Percentiles rank a stretch among this genome's conserved stretches.
These are phyloP conservation scores for Letharia columbiana DNA, from an alignment of 495 filamentous ascomycete genomes.

Conservation along the genomic window DNA sequence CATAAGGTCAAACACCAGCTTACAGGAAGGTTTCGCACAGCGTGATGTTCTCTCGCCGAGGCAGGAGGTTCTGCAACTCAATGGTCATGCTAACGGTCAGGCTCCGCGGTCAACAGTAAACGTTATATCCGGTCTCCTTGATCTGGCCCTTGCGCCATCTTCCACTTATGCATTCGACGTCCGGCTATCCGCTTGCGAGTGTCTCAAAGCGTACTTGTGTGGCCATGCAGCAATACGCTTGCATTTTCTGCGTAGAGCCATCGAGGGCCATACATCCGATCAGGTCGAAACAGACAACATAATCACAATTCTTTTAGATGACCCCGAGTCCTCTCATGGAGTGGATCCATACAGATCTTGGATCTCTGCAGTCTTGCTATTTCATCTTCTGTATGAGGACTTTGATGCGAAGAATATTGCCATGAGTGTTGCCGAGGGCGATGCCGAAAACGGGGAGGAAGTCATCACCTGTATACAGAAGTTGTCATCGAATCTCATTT, in stretches of 20 bases:
- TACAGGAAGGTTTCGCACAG: conserved; percentile 86
- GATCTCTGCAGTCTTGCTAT: conserved; percentile 84
- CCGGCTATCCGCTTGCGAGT: conserved; percentile 76
- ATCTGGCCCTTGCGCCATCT: conserved; percentile 65
- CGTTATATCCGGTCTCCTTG: conserved; percentile 90
- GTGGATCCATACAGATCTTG: conserved; percentile 84
- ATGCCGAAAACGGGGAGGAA: conserved; percentile 85
- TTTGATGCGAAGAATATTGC: conserved; percentile 68
- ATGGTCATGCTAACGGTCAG: conserved; percentile 42
- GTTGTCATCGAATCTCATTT: conserved; percentile 72
- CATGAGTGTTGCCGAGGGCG: conserved; percentile 78
- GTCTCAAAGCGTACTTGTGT: conserved; percentile 84
- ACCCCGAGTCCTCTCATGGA: conserved; percentile 46
- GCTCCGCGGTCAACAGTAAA: conserved; percentile 52
- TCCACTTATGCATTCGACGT: conserved; percentile 61
- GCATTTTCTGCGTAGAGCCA: conserved; percentile 82
- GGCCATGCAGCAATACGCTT: conserved; percentile 67
- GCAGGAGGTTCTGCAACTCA: conserved; percentile 36
- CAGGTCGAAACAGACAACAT: conserved; percentile 86
- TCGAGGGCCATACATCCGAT: conserved; percentile 73
- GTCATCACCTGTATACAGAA: conserved; percentile 90
- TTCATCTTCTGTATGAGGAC: conserved; percentile 83
- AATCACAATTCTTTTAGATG: conserved; percentile 64
- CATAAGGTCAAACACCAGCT: conserved; percentile 66
- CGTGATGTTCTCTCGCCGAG: conserved; percentile 57